Percentiles rank a stretch among this genome's conserved stretches.
phyloP scores from a whole-genome alignment of 345 rosid species.

The Murraya koenigii region DNA sequence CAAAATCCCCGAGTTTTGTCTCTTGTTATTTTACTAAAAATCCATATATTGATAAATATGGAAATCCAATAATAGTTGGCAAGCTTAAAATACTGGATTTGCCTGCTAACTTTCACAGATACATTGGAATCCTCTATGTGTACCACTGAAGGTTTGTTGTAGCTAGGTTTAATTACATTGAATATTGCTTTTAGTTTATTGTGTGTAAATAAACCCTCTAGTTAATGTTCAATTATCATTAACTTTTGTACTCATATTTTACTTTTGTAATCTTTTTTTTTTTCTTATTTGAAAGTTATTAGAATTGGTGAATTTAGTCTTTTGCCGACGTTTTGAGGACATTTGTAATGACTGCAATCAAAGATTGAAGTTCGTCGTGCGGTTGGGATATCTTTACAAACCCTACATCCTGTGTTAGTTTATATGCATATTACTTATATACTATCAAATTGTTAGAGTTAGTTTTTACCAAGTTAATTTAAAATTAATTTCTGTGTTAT shows the following conservation, averaged over 20 bases:
- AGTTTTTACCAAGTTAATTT: too few species aligned
- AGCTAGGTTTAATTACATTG: not conserved
- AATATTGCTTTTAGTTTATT: too few species aligned
- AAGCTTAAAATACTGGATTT: not conserved
- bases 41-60: slow-evolving; percentile 14
- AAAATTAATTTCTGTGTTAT: too few species aligned
- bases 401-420: slow-evolving; percentile 33
- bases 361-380: slow-evolving; percentile 30
- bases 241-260: not conserved
- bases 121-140: not conserved
- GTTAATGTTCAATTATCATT: not conserved
- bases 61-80: not conserved
- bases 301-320: slow-evolving; percentile 15
- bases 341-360: not conserved
- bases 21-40: not conserved
- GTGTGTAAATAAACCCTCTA: not conserved
- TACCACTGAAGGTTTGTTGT: slow-evolving; percentile 17
- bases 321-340: slow-evolving; percentile 17
- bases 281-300: not conserved
- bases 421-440: too few species aligned
- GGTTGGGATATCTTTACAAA: slow-evolving; percentile 32
- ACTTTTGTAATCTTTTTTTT: not conserved
- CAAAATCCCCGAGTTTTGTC: not conserved
- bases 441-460: too few species aligned
- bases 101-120: not conserved